Evolutionary conservation across 2,329 filamentous ascomycete genomes (phyloP).

Genomic region (Aspergillus calidoustus): DNA sequence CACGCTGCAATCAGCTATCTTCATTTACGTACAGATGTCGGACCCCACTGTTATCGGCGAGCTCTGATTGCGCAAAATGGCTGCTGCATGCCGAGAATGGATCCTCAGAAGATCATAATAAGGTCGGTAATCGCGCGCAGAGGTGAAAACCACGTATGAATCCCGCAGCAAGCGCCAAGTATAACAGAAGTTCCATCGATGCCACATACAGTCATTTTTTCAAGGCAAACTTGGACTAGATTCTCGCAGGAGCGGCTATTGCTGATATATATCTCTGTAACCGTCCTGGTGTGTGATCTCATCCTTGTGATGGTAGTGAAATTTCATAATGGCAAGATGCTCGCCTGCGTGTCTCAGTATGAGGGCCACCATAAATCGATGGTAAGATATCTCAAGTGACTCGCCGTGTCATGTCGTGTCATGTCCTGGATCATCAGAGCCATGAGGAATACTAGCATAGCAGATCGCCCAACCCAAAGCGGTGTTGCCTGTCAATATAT

Average conservation of each 20-base stretch:
- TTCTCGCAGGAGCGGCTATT: background rate
- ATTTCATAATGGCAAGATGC: too few relatives aligned
- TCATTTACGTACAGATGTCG: background rate
- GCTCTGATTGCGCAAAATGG: background rate
- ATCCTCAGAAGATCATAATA: background rate
- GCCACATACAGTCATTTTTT: background rate
- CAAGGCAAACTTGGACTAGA: background rate
- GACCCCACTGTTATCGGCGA: background rate
- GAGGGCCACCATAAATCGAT: too few relatives aligned
- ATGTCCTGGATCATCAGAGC: too few relatives aligned
- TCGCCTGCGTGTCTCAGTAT: too few relatives aligned
- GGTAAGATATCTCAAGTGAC: too few relatives aligned
- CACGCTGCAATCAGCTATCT: background rate
- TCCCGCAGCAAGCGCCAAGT: background rate
- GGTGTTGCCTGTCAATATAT: too few relatives aligned
- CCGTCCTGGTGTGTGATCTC: too few relatives aligned
- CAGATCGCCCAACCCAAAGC: too few relatives aligned
- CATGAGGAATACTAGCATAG: too few relatives aligned
- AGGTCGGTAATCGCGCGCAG: background rate
- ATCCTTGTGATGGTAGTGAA: too few relatives aligned
- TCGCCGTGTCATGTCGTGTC: too few relatives aligned
- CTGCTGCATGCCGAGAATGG: background rate
- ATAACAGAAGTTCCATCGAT: background rate
- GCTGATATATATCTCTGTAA: too few relatives aligned
- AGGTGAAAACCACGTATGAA: background rate